phyloP scores from a whole-genome alignment of 2,329 filamentous ascomycete genomes.

The Moelleriella libera region DNA sequence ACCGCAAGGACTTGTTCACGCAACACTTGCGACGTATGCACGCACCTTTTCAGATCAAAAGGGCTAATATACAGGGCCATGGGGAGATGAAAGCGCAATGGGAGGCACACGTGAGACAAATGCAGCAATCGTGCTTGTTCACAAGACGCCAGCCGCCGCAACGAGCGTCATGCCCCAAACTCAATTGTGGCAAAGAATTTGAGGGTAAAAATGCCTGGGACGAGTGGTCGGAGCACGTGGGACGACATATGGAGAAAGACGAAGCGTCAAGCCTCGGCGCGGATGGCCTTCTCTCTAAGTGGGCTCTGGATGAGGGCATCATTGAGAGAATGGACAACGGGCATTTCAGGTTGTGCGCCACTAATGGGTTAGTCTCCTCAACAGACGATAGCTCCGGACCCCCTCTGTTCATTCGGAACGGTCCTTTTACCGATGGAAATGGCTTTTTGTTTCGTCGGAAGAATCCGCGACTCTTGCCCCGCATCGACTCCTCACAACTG shows the following conservation, averaged over 20 bases:
- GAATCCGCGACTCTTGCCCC: constrained; percentile 10
- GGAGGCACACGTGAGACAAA: constrained; percentile 52
- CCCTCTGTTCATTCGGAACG: too few relatives aligned
- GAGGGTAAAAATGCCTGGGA: constrained; percentile 68
- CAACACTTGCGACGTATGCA: constrained; percentile 95
- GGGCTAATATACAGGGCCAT: constrained; percentile 41
- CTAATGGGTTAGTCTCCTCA: constrained; percentile 11
- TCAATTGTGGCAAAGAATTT: constrained; percentile 59
- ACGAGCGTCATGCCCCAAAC: constrained; percentile 54
- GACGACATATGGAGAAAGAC: constrained; percentile 71
- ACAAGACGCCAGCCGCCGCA: constrained; percentile 55
- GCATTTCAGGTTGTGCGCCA: constrained; percentile 35
- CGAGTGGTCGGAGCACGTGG: constrained; percentile 83
- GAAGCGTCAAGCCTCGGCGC: constrained; percentile 43
- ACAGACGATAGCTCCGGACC: background rate
- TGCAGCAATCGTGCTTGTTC: constrained; percentile 62
- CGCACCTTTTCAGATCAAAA: constrained; percentile 50
- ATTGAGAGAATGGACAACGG: constrained; percentile 43
- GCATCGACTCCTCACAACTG: constrained; percentile 6
- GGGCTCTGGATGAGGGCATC: constrained; percentile 50
- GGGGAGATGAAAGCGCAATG: constrained; percentile 46
- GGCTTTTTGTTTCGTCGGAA: constrained; percentile 10
- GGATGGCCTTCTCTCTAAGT: constrained; percentile 42
- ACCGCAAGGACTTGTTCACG: constrained; percentile 89
- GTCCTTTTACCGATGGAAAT: too few relatives aligned